Conservation (phyloP, 2,329 filamentous ascomycete species). For the Didymella sp. region DNA sequence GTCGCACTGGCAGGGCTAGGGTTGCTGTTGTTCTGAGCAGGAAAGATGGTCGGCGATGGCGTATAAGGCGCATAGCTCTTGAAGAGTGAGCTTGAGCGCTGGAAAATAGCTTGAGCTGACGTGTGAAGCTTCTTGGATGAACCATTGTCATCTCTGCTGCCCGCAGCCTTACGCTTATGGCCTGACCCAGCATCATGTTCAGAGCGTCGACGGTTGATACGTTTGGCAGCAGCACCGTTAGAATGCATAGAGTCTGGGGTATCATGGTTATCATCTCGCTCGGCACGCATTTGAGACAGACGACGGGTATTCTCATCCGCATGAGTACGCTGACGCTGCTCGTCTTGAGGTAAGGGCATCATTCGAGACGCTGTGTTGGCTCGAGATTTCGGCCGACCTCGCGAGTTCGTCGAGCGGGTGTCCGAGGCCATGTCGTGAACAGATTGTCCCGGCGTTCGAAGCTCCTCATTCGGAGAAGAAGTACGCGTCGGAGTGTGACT, state of each 20-base stretch:
- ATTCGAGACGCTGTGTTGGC: conserved; percentile 46
- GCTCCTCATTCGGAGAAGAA: neutral
- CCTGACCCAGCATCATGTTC: neutral
- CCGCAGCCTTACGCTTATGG: neutral
- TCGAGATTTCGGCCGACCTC: conserved; percentile 36
- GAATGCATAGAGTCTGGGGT: neutral
- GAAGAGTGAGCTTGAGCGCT: neutral
- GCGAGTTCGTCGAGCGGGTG: conserved; percentile 16
- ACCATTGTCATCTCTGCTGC: neutral
- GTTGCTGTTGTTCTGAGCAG: neutral
- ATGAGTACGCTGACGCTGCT: neutral
- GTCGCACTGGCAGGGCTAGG: neutral
- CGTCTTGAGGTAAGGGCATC: conserved; percentile 22
- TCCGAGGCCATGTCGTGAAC: conserved; percentile 3
- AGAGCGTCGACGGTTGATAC: neutral
- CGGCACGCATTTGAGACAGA: neutral
- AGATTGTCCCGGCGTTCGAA: neutral
- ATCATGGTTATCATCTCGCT: neutral
- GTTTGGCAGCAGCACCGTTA: neutral
- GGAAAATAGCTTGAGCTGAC: neutral
- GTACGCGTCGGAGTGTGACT: neutral
- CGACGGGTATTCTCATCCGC: neutral
- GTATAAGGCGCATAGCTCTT: neutral
- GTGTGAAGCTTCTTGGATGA: conserved; percentile 1
- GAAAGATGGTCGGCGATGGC: neutral